Conservation (phyloP, 495 filamentous ascomycete genomes). For the Penicillium flavigenum region DNA sequence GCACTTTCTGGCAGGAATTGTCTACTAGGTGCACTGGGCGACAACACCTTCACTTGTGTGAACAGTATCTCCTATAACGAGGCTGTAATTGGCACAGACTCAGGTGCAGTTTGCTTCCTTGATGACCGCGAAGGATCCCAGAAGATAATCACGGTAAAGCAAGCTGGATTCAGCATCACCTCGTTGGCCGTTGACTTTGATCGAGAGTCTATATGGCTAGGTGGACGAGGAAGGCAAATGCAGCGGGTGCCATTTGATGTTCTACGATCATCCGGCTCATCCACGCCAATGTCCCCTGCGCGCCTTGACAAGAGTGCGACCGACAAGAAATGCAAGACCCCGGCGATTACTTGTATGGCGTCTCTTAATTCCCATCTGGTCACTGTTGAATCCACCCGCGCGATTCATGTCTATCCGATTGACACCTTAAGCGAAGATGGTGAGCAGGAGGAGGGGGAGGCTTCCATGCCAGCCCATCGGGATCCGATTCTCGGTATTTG, state of each 20-base stretch:
- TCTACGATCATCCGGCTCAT: slow-evolving; percentile 26
- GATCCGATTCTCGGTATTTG: slow-evolving; percentile 77
- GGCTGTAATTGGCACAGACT: slow-evolving; percentile 49
- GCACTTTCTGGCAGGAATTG: slow-evolving; percentile 62
- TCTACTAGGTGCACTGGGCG: slow-evolving; percentile 58
- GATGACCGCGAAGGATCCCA: slow-evolving; percentile 72
- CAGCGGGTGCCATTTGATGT: slow-evolving; percentile 41
- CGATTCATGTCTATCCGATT: slow-evolving; percentile 62
- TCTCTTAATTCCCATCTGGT: slow-evolving; percentile 66
- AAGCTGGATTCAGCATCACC: slow-evolving; percentile 40
- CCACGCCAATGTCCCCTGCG: slow-evolving; percentile 30
- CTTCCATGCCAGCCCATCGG: slow-evolving; percentile 63
- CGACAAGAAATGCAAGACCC: slow-evolving; percentile 31
- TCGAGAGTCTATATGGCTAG: slow-evolving; percentile 53
- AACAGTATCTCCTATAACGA: slow-evolving; percentile 64
- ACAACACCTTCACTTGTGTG: slow-evolving; percentile 80
- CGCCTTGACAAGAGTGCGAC: slow-evolving; percentile 21
- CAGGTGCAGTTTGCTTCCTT: slow-evolving; percentile 55
- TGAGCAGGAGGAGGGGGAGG: slow-evolving; percentile 33
- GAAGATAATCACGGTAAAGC: slow-evolving; percentile 51
- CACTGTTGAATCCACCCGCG: slow-evolving; percentile 70
- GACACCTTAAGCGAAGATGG: slow-evolving; percentile 33
- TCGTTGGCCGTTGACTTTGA: slow-evolving; percentile 58
- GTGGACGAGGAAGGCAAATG: slow-evolving; percentile 48
- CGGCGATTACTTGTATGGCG: slow-evolving; percentile 63